Conservation (phyloP, 306 rosid species). For the Quercus gilva region DNA sequence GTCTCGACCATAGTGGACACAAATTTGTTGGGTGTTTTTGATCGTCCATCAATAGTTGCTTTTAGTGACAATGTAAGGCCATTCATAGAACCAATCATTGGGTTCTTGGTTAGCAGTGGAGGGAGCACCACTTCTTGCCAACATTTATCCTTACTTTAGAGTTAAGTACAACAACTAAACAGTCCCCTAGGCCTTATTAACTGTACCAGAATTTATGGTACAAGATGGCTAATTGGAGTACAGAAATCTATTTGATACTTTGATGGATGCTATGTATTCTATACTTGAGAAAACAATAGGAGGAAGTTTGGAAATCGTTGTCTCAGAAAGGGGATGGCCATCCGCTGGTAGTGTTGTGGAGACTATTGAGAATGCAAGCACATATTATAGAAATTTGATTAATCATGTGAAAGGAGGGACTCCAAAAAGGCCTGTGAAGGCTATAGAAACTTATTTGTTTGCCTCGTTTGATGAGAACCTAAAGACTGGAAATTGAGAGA, state of each 20-base stretch:
- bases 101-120: not conserved
- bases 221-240: not conserved
- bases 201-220: not conserved
- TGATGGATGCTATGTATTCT: conserved; percentile 27
- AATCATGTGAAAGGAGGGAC: conserved; percentile 31
- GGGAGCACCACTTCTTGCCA: conserved; percentile 13
- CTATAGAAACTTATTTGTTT: conserved; percentile 31
- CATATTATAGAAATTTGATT: conserved; percentile 23
- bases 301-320: conserved; percentile 23
- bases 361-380: conserved; percentile 25
- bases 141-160: conserved; percentile 18
- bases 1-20: conserved; percentile 16
- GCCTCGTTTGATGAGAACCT: conserved; percentile 32
- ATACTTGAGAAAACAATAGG: conserved; percentile 33
- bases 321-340: conserved; percentile 50
- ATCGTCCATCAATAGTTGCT: conserved; percentile 23
- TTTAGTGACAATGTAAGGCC: not conserved
- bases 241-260: conserved; percentile 20
- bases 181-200: not conserved
- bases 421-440: conserved; percentile 27
- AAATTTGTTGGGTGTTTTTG: not conserved
- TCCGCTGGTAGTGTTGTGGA: conserved; percentile 18
- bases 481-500: conserved; percentile 27
- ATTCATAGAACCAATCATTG: conserved; percentile 4
- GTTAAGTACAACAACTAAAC: not conserved